Evolutionary conservation across 106 monocot species (phyloP).

Genomic region (Acorus calamus): DNA sequence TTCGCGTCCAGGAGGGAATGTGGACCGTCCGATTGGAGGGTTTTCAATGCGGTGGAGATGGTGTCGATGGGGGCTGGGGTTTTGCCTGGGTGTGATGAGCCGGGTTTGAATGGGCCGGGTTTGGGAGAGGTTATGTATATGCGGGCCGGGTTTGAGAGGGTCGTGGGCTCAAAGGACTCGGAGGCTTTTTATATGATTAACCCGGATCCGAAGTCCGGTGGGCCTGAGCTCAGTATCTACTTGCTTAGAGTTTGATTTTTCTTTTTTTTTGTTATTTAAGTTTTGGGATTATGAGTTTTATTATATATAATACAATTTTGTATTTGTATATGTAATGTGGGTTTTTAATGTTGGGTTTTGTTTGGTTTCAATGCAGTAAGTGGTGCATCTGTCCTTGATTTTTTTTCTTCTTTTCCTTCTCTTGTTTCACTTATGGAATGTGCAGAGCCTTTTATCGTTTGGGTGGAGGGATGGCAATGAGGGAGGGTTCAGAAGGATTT

Average conservation of each 20-base stretch:
- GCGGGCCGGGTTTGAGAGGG: constrained; percentile 43
- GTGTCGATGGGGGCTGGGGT: constrained; percentile 45
- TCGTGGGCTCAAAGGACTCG: constrained; percentile 35
- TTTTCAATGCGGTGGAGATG: background rate
- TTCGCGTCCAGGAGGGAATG: constrained; percentile 1
- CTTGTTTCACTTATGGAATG: no score
- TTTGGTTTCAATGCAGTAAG: no score
- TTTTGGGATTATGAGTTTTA: background rate
- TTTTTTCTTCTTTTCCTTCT: no score
- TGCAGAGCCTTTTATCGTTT: no score
- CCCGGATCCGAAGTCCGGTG: constrained; percentile 29
- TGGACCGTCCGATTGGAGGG: background rate
- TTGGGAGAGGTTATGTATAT: constrained; percentile 38
- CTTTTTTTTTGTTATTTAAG: background rate
- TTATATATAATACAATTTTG: background rate
- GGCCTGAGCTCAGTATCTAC: constrained; percentile 46
- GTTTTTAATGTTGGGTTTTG: no score
- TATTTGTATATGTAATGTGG: background rate
- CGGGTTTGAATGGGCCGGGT: constrained; percentile 8
- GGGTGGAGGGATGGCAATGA: no score
- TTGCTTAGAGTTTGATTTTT: constrained; percentile 21
- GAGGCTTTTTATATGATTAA: constrained; percentile 52
- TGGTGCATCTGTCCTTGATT: no score
- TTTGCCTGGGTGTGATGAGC: constrained; percentile 10
- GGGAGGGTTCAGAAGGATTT: no score